Percentiles rank a stretch among this genome's conserved stretches.
These are phyloP conservation scores for Daldinia bambusicola DNA, from an alignment of 495 filamentous ascomycete genomes.

Conservation along the genomic window DNA sequence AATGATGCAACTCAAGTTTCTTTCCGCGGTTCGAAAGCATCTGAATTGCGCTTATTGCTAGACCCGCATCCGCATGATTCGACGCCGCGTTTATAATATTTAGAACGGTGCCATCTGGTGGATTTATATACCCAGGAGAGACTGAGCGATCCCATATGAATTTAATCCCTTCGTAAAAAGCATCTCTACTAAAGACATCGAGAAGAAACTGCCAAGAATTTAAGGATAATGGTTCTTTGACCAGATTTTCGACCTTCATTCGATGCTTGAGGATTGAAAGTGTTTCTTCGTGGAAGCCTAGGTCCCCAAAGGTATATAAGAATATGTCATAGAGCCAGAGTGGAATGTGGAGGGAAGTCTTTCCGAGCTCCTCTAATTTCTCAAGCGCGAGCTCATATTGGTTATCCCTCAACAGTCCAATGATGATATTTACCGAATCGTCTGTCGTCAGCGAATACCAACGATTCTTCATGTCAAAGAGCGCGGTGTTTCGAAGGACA, in stretches of 20 bases:
- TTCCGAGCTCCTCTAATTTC: conserved; percentile 70
- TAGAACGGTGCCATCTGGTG: conserved; percentile 69
- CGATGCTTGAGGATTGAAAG: conserved; percentile 69
- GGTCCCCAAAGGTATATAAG: conserved; percentile 73
- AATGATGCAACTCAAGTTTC: conserved; percentile 70
- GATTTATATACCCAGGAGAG: conserved; percentile 71
- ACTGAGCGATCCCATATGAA: conserved; percentile 68
- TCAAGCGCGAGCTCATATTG: conserved; percentile 85
- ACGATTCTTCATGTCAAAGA: conserved; percentile 73
- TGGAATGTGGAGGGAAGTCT: conserved; percentile 62
- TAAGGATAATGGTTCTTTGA: conserved; percentile 52
- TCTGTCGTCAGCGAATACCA: conserved; percentile 74
- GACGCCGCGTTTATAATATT: conserved; percentile 77
- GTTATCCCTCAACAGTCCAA: conserved; percentile 78
- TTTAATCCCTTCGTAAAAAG: conserved; percentile 56
- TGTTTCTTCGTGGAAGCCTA: conserved; percentile 79
- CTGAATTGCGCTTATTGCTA: conserved; percentile 74
- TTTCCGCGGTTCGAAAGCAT: conserved; percentile 63
- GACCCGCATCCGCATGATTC: conserved; percentile 67
- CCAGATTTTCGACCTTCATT: conserved; percentile 54
- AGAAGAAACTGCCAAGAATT: conserved; percentile 75
- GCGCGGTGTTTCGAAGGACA: conserved; percentile 72
- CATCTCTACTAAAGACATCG: conserved; percentile 67
- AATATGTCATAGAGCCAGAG: conserved; percentile 80
- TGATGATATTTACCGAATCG: conserved; percentile 73